Percentiles rank a stretch among this genome's conserved stretches.
phyloP scores from a whole-genome alignment of 805 yeast species.

The Wickerhamiella brachini region DNA sequence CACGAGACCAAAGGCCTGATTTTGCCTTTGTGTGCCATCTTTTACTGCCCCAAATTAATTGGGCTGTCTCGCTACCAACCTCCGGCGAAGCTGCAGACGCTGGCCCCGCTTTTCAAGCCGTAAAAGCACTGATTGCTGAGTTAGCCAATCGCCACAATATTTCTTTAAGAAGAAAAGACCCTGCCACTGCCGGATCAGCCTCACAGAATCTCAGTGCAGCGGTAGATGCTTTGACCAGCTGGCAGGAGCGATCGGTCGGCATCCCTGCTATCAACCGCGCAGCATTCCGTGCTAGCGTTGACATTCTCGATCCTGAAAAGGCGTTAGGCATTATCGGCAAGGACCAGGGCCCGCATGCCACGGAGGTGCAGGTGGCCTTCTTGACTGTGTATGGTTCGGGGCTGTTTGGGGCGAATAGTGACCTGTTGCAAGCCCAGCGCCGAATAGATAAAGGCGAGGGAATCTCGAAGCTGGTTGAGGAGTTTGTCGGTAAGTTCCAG shows the following conservation, averaged over 20 bases:
- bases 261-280: slow-evolving; percentile 9
- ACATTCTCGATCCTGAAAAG: slow-evolving; percentile 8
- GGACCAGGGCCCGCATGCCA: slow-evolving; percentile 3
- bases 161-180: background rate
- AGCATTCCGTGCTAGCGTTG: slow-evolving; percentile 5
- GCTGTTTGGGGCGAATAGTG: background rate
- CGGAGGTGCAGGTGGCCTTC: slow-evolving; percentile 6
- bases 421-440: slow-evolving; percentile 1
- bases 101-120: background rate
- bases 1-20: background rate
- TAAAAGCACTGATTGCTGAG: background rate
- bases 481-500: background rate
- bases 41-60: background rate
- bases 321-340: background rate
- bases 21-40: background rate
- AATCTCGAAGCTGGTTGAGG: slow-evolving; percentile 3
- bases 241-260: slow-evolving; percentile 14
- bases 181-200: background rate
- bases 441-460: background rate
- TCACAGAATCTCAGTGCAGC: background rate
- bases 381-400: slow-evolving; percentile 10
- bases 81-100: background rate
- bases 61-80: background rate
- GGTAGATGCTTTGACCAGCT: background rate
- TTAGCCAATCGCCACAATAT: background rate